phyloP scores from a whole-genome alignment of 192 early-diverging fungal genomes.

The Spizellomyces punctatus region DNA sequence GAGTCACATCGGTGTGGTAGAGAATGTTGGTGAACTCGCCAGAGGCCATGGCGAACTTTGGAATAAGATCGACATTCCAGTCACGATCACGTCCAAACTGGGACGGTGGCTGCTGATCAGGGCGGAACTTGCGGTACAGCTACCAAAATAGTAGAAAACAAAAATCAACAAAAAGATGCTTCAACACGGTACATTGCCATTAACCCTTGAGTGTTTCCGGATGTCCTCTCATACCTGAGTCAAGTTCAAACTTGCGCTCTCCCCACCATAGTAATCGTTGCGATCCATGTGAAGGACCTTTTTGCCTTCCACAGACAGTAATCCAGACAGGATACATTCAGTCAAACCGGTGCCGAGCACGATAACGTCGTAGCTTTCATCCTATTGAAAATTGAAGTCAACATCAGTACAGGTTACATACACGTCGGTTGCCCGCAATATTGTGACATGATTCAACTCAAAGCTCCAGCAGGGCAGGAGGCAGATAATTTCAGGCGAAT shows the following conservation, averaged over 20 bases:
- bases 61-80: slow-evolving; percentile 97
- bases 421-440: too few relatives aligned
- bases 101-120: slow-evolving; percentile 49
- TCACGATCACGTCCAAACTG: slow-evolving; percentile 72
- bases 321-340: slow-evolving; percentile 66
- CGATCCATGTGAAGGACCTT: slow-evolving; percentile 69
- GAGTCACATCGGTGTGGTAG: slow-evolving; percentile 96
- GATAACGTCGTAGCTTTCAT: slow-evolving; percentile 64
- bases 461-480: too few relatives aligned
- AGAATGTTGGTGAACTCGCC: slow-evolving; percentile 97
- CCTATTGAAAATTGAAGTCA: slow-evolving; percentile 27
- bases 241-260: slow-evolving; percentile 93
- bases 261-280: slow-evolving; percentile 98
- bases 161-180: too few relatives aligned
- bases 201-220: not conserved
- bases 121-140: slow-evolving; percentile 61
- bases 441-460: too few relatives aligned
- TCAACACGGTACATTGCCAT: too few relatives aligned
- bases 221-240: slow-evolving; percentile 69
- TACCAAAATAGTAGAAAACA: slow-evolving; percentile 17
- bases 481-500: too few relatives aligned
- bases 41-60: slow-evolving; percentile 99
- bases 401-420: too few relatives aligned
- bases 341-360: slow-evolving; percentile 68
- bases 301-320: slow-evolving; percentile 68